Evolutionary conservation across 139 green algal species (phyloP), one percentile per base, ranked within the genome.

Genomic region (Micractinium conductrix): DNA sequence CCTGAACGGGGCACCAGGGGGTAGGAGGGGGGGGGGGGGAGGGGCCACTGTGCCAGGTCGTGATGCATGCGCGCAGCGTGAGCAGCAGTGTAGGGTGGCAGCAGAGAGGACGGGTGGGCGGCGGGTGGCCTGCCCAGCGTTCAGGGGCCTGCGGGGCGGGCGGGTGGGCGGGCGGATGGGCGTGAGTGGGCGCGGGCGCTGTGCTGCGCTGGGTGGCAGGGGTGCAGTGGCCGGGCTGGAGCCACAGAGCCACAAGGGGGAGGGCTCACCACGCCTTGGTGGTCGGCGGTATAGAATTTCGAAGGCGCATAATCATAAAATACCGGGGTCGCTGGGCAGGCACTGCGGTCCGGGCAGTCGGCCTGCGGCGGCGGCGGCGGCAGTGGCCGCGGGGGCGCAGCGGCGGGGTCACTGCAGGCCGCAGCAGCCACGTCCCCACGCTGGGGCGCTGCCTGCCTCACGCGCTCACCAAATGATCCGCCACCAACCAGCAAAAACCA

Each of bases 1-100:
- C 92, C 89, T 93, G 87, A 38, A 37, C 40, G 24, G 69, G 2
- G 7, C 4, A 76, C 22, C 24, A 35, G 19, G 24, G 33, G 65
- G 10, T 8, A 72, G 33, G n/a, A n/a, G 26, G n/a, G 63, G 63
- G n/a, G 63, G 21, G 63, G 17, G 65, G 65, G 4, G 65, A 30
- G 14, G n/a, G 7, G 6, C 53, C 10, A 30, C 2, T 62, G 70
- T n/a, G n/a, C n/a, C n/a, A n/a, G n/a, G n/a, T n/a, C n/a, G n/a
- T n/a, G n/a, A n/a, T n/a, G n/a, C n/a, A n/a, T n/a, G n/a, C n/a
- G n/a, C n/a, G n/a, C n/a, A 76, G 12, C 38, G 24, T 58, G 33
- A 37, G 22, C 3, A 10, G 21, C 35, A 21, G 40, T 28, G 67
- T 10, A 48, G 44, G 67, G 67, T 62, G 53, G 10, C 2, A n/a